Base-by-base conservation (phyloP, 75 land plant species). In the Gnetum montanum region DNA sequence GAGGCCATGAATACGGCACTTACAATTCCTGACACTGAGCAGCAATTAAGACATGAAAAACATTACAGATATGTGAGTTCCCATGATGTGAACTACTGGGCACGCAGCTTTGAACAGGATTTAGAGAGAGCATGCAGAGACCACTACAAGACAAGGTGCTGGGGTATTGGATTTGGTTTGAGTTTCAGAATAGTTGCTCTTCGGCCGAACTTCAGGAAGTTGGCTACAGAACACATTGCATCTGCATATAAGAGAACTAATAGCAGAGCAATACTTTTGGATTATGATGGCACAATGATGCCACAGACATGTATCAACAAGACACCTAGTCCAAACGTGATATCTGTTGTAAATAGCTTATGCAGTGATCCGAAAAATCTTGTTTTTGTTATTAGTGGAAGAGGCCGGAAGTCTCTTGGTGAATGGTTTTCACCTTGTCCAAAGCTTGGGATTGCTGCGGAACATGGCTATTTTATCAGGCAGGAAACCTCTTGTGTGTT, bases 241-340 rank as follows among this genome's bases (percentile, higher is more conserved):
- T 65, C 73, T 13, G 58, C 75, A 4, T 84, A 84, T 51, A 76
- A 46, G 67, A 76, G 62, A 28, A 67, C 72, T 16, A 45, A 51
- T 18, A 81, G 71, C 48, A 61, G 88, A 41, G 85, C 81, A 12
- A 84, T 84, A 43, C 73, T 84, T 40, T 43, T 84, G 55, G 88
- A 84, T 37, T 84, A 84, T 68, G 88, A 84, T 81, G 88, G 88
- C 4, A 84, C 88, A 13, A 60, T 84, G 58, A 66, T 81, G 59
- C 74, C 88, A 20, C 75, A 80, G 58, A 26, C 66, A 16, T 81
- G 78, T 35, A 68, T 72, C 45, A 72, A 63, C 41, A 76, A 72
- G 34, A 56, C 58, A 19, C 88, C 88, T 2, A 81, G 75, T 62
- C 54, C 58, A 16, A 74, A 84, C 49, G 71, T 81, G 11, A 62